phyloP scores from a whole-genome alignment of 116 monocot species.

The Zostera marina region DNA sequence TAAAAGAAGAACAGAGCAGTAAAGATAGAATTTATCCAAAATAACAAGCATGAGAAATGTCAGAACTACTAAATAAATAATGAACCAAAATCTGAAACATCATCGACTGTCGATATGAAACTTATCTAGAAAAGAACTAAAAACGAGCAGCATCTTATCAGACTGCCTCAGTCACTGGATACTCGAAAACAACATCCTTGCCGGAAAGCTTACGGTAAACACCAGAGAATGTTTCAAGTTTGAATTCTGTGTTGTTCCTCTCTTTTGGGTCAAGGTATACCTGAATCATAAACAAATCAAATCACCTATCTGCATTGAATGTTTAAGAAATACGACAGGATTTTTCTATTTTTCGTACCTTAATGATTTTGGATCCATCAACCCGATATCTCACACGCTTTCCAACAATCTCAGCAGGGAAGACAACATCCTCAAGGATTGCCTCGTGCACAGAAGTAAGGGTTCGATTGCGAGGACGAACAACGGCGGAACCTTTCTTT shows the following conservation, averaged over 20 bases:
- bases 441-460: conserved; percentile 77
- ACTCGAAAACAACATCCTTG: conserved; percentile 76
- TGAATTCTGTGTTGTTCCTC: conserved; percentile 67
- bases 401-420: conserved; percentile 78
- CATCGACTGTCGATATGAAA: too few species aligned
- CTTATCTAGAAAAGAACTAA: too few species aligned
- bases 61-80: too few species aligned
- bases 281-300: conserved; percentile 8
- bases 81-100: too few species aligned
- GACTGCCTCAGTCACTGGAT: conserved; percentile 26
- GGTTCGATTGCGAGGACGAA: conserved; percentile 63
- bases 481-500: conserved; percentile 73
- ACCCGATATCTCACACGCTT: conserved; percentile 55
- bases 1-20: too few species aligned
- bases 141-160: background rate
- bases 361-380: conserved; percentile 78
- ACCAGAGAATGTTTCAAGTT: conserved; percentile 55
- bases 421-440: conserved; percentile 71
- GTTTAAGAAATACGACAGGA: too few species aligned
- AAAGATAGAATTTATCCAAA: too few species aligned
- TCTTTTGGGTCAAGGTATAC: conserved; percentile 72
- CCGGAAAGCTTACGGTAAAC: conserved; percentile 74
- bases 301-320: background rate
- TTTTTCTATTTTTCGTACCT: conserved; percentile 17
- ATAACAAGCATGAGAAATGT: too few species aligned